Evolutionary conservation across 371 early-diverging fungal species (phyloP).

Genomic region (Mucor saturninus): DNA sequence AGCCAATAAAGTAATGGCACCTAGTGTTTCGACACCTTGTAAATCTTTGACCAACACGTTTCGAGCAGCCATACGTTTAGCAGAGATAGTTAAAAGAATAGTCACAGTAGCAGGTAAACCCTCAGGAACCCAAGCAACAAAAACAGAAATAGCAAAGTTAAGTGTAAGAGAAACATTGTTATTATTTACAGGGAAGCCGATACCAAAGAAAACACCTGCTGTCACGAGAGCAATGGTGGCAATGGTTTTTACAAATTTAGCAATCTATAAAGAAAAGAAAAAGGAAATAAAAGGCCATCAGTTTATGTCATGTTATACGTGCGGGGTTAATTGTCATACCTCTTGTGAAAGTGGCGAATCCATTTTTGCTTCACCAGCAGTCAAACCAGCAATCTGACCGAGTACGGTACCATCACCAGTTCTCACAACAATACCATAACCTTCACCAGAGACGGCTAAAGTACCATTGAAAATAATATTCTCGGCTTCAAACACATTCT

Average conservation of each 20-base stretch:
- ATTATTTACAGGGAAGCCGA: slow-evolving; percentile 65
- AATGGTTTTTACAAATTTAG: slow-evolving; percentile 85
- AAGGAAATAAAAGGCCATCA: background rate
- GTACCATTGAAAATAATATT: slow-evolving; percentile 92
- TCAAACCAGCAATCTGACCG: slow-evolving; percentile 93
- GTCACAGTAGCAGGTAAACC: slow-evolving; percentile 91
- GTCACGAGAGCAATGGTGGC: slow-evolving; percentile 78
- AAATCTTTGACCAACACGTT: slow-evolving; percentile 95
- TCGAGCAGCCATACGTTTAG: slow-evolving; percentile 89
- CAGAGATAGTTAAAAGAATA: slow-evolving; percentile 90
- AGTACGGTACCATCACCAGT: slow-evolving; percentile 92
- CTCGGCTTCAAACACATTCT: slow-evolving; percentile 88
- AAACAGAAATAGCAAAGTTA: slow-evolving; percentile 90
- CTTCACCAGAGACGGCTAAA: slow-evolving; percentile 85
- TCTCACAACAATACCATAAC: slow-evolving; percentile 89
- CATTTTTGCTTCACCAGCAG: slow-evolving; percentile 73
- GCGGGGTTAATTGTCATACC: slow-evolving; percentile 3
- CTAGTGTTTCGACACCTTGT: slow-evolving; percentile 94
- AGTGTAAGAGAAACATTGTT: slow-evolving; percentile 68
- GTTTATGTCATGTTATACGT: background rate
- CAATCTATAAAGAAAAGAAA: slow-evolving; percentile 47
- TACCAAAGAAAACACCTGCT: slow-evolving; percentile 84
- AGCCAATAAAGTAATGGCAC: slow-evolving; percentile 92
- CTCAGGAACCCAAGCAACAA: slow-evolving; percentile 90
- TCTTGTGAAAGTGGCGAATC: slow-evolving; percentile 73